Evolutionary conservation across 768 basidiomycete genomes (phyloP).

Genomic region (Pulveroboletus sp.): DNA sequence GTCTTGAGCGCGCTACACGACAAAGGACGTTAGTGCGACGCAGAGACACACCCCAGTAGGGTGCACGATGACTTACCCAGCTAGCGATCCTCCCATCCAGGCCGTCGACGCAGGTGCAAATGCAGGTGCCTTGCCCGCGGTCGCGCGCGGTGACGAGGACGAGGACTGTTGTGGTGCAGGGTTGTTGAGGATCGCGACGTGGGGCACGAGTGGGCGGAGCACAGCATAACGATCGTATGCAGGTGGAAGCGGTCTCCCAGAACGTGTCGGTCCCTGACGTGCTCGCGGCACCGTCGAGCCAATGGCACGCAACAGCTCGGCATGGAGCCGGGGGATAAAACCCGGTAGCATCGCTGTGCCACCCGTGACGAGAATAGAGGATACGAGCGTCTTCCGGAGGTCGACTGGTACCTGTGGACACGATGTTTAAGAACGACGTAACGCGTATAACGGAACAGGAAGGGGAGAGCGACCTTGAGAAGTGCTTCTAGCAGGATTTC

Average conservation of each 20-base stretch:
- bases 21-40: background rate
- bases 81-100: conserved; percentile 93
- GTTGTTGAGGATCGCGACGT: conserved; percentile 83
- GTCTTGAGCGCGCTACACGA: conserved; percentile 71
- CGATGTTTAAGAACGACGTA: background rate
- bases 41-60: background rate
- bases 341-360: conserved; percentile 91
- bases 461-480: conserved; percentile 52
- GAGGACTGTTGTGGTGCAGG: conserved; percentile 55
- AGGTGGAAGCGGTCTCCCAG: conserved; percentile 39
- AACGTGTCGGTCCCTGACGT: conserved; percentile 32
- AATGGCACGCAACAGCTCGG: conserved; percentile 65
- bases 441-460: background rate
- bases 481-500: conserved; percentile 77
- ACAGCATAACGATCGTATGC: conserved; percentile 70
- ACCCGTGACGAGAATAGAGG: conserved; percentile 81
- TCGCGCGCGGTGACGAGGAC: conserved; percentile 44
- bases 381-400: conserved; percentile 76
- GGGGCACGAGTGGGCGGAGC: conserved; percentile 64
- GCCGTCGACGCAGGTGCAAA: conserved; percentile 77
- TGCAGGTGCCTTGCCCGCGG: conserved; percentile 76
- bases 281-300: conserved; percentile 34
- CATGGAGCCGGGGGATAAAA: conserved; percentile 84
- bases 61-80: conserved; percentile 57
- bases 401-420: conserved; percentile 77